phyloP scores from a whole-genome alignment of 257 asterid genomes.

The Solanum phureja region DNA sequence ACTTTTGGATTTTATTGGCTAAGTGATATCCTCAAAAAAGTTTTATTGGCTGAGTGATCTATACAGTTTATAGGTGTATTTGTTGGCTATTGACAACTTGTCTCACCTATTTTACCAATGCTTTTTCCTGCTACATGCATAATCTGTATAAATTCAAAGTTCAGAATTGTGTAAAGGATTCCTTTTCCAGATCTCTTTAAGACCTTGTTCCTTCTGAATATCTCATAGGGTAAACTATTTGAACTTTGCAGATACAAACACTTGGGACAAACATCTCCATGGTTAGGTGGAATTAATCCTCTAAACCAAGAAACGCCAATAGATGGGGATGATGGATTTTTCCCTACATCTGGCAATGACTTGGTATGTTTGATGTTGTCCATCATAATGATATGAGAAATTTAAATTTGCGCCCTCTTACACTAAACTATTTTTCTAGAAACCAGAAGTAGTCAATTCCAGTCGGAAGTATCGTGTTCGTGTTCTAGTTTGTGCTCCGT shows the following conservation, averaged over 20 bases:
- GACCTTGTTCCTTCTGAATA: background rate
- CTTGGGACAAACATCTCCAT: conserved; percentile 88
- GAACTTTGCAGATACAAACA: conserved; percentile 48
- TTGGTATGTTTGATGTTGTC: conserved; percentile 35
- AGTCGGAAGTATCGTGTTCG: conserved; percentile 76
- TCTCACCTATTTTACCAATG: background rate
- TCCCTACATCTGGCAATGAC: conserved; percentile 87
- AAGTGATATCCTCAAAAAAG: background rate
- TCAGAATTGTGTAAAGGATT: background rate
- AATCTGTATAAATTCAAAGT: background rate
- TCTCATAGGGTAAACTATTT: background rate
- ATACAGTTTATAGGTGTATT: background rate
- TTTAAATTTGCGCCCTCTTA: too few relatives aligned
- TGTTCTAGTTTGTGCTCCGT: conserved; percentile 92
- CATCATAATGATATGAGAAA: too few relatives aligned
- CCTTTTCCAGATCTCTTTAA: background rate
- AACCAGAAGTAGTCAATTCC: background rate
- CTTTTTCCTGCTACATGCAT: background rate
- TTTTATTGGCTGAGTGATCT: background rate
- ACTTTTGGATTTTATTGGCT: background rate
- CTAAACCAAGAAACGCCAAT: conserved; percentile 58
- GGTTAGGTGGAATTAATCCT: conserved; percentile 22
- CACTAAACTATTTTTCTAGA: too few relatives aligned
- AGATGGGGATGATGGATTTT: conserved; percentile 92
- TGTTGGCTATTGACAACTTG: background rate